These are phyloP conservation scores for Wickerhamiella spandovensis DNA, from an alignment of 805 yeast genomes.

Conservation along the genomic window DNA sequence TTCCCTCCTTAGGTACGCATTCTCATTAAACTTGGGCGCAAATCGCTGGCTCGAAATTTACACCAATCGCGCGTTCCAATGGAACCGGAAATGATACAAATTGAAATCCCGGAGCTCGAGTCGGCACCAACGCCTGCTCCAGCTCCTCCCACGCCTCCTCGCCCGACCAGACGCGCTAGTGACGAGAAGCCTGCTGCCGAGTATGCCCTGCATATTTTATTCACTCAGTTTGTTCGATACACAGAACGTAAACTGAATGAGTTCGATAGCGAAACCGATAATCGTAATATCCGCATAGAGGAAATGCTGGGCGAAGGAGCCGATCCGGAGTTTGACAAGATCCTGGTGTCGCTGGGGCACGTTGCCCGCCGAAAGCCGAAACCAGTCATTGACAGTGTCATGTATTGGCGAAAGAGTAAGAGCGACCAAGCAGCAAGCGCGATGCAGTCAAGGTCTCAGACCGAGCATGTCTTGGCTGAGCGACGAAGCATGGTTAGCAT, in stretches of 20 bases:
- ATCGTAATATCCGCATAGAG: slow-evolving; percentile 64
- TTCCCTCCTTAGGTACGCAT: neutral
- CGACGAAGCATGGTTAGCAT: slow-evolving; percentile 76
- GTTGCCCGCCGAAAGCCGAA: slow-evolving; percentile 83
- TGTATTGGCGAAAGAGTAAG: slow-evolving; percentile 95
- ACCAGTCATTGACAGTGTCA: slow-evolving; percentile 92
- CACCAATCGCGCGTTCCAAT: neutral
- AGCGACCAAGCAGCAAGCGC: slow-evolving; percentile 52
- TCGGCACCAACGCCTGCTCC: neutral
- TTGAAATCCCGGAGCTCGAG: slow-evolving; percentile 16
- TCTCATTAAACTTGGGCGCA: neutral
- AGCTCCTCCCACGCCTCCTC: neutral
- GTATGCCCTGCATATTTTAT: slow-evolving; percentile 84
- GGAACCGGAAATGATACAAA: slow-evolving; percentile 12
- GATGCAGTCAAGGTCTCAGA: slow-evolving; percentile 1
- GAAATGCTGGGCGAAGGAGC: slow-evolving; percentile 73
- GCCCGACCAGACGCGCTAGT: neutral
- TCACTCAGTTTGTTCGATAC: slow-evolving; percentile 87
- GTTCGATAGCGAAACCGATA: slow-evolving; percentile 52
- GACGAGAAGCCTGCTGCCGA: slow-evolving; percentile 31
- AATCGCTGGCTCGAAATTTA: neutral
- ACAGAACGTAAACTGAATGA: slow-evolving; percentile 77
- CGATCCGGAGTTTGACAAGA: slow-evolving; percentile 76
- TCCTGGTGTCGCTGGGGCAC: slow-evolving; percentile 75
- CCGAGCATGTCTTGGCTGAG: slow-evolving; percentile 41